Evolutionary conservation across 176 grass and related monocot genomes (phyloP).

Genomic region (Thalia dealbata): DNA sequence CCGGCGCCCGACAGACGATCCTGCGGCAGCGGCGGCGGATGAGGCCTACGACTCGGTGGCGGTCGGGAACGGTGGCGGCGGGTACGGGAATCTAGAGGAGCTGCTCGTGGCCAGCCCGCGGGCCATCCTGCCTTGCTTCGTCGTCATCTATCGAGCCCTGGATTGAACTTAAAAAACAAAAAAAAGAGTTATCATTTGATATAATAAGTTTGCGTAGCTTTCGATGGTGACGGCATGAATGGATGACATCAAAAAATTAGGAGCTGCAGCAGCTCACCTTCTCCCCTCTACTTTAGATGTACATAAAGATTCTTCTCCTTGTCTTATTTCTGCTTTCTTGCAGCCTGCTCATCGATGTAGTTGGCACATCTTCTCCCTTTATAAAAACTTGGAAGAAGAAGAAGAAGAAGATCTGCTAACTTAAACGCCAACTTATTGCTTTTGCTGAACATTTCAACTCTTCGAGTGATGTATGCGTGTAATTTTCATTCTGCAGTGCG

Average conservation of each 20-base stretch:
- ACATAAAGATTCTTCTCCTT: slow-evolving; percentile 1
- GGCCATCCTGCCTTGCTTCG: slow-evolving; percentile 94
- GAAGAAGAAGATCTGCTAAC: not conserved
- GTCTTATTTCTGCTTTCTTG: not conserved
- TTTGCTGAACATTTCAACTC: too few species aligned
- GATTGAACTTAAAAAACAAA: too few species aligned
- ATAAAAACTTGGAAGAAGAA: not conserved
- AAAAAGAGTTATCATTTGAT: too few species aligned
- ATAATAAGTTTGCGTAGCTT: not conserved
- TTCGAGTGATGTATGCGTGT: too few species aligned
- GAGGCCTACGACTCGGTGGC: slow-evolving; percentile 68
- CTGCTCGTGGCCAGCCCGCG: slow-evolving; percentile 82
- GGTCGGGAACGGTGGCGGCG: slow-evolving; percentile 29
- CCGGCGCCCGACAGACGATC: not conserved
- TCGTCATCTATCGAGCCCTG: slow-evolving; percentile 66
- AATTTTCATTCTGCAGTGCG: too few species aligned
- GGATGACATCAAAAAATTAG: not conserved
- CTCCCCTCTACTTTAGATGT: not conserved
- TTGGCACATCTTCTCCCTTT: not conserved
- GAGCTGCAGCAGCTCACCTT: not conserved
- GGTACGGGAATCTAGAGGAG: slow-evolving; percentile 70
- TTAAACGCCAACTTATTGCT: too few species aligned
- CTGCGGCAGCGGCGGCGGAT: not conserved
- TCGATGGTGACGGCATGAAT: not conserved
- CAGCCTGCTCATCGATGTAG: not conserved